These are phyloP conservation scores for Toxoplasma gondii DNA, from an alignment of 169 alveolate species.

Conservation along the genomic window DNA sequence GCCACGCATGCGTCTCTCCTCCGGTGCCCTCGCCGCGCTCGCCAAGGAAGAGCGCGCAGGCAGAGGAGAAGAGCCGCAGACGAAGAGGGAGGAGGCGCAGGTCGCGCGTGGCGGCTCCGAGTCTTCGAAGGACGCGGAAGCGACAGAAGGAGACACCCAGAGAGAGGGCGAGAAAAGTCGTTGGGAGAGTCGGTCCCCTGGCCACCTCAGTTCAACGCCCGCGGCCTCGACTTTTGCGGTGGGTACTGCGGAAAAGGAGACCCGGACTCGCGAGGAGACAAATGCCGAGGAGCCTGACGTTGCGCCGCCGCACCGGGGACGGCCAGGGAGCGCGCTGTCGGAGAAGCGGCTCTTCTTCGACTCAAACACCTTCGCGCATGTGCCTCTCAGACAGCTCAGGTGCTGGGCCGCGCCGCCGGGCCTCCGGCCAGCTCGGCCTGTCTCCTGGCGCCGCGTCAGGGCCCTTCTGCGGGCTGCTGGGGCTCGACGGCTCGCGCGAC, in stretches of 20 bases:
- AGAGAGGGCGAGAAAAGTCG: too few species aligned
- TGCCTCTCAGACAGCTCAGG: neutral
- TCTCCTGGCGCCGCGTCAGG: slow-evolving; percentile 32
- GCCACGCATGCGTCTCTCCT: neutral
- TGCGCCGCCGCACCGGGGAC: neutral
- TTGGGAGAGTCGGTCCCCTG: too few species aligned
- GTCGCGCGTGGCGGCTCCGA: neutral
- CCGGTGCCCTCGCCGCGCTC: neutral
- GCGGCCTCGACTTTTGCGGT: too few species aligned
- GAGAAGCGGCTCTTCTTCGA: neutral
- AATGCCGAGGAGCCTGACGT: neutral
- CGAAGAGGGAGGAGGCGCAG: neutral
- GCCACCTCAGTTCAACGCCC: too few species aligned
- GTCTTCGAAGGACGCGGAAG: too few species aligned
- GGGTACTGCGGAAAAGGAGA: too few species aligned
- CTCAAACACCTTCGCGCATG: neutral
- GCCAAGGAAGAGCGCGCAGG: neutral
- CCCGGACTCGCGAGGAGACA: neutral
- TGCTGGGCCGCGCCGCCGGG: neutral
- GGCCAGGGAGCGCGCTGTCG: neutral
- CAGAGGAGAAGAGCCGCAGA: neutral
- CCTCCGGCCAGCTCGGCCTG: slow-evolving; percentile 1
- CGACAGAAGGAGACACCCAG: too few species aligned
- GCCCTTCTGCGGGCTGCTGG: neutral
- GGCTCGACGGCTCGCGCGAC: neutral